Base-by-base conservation (phyloP, 2,329 filamentous ascomycete genomes). In the Phialophora chinensis region DNA sequence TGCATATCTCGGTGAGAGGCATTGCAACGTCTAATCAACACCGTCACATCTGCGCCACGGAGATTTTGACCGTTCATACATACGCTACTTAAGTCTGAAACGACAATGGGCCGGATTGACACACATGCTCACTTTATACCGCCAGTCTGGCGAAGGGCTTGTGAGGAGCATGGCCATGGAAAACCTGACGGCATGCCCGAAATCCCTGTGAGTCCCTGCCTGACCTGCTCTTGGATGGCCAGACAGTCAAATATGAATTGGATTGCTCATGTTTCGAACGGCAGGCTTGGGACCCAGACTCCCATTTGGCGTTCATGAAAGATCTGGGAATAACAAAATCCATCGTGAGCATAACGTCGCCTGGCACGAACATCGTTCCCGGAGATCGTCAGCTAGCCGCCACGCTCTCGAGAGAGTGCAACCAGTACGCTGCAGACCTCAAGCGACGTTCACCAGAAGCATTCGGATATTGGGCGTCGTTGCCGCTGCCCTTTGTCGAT, bases 291-390 rank as follows among this genome's bases (percentile, higher is more conserved):
- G 79, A 75, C 33, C 63, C 73, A 11, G 75, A 80, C 62, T 68
- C 71, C 14, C 84, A 87, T 66, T 76, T 86, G 1, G 72, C 75
- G 0, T 75, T 86, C 67, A 86, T 86, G 84, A 69, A 79, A 47
- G 71, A 75, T 1, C 72, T 79, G 62, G 79, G 80, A 66, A 84
- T 87, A 66, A 72, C 73, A 5, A 84, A 81, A 69, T 82, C 83
- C 10, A 82, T 86, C 42, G 73, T 87, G 4, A 84, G 81, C 69
- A 82, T 87, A 71, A 83, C 80, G 1, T 82, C 81, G 0, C 85
- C 85, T 0, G 85, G 84, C 5, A 83, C 80, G 0, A 75, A 83
- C 63, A 75, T 87, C 14, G 55, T 63, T 12, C 49, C 35, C 12
- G 74, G 75, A 0, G 74, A 78, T 0, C 75, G 84, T 64, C 68